phyloP scores from a whole-genome alignment of 305 asterid genomes.

The Fraxinus velutina region DNA sequence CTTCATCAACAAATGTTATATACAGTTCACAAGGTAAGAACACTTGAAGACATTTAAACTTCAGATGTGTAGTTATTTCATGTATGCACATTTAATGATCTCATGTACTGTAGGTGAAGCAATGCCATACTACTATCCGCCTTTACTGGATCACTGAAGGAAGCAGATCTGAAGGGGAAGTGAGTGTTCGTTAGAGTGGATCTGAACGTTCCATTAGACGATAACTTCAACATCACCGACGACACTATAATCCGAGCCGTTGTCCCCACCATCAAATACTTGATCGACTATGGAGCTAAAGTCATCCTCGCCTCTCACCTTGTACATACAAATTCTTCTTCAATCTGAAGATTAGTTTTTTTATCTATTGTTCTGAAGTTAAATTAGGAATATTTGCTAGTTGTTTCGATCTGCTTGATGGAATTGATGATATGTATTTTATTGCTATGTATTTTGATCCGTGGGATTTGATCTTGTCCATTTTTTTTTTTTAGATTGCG shows the following conservation, averaged over 20 bases:
- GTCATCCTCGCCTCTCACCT: conserved; percentile 18
- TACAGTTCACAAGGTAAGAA: too few species aligned
- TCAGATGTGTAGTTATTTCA: too few species aligned
- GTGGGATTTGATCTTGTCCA: not conserved
- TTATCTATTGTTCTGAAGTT: not conserved
- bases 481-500: not conserved
- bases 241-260: too few species aligned
- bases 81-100: too few species aligned
- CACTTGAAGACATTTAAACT: too few species aligned
- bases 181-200: conserved; percentile 29
- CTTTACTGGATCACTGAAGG: conserved; percentile 1
- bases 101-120: too few species aligned
- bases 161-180: not conserved
- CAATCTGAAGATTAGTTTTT: not conserved
- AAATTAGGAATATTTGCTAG: not conserved
- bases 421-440: not conserved
- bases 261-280: conserved; percentile 31
- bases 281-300: conserved; percentile 7
- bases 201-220: conserved; percentile 24
- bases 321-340: not conserved
- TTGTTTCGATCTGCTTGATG: not conserved
- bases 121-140: too few species aligned
- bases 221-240: too few species aligned
- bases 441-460: not conserved
- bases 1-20: too few species aligned